These are phyloP conservation scores for Ophiostoma angusticollis DNA, from an alignment of 2,329 filamentous ascomycete genomes.

Conservation along the genomic window DNA sequence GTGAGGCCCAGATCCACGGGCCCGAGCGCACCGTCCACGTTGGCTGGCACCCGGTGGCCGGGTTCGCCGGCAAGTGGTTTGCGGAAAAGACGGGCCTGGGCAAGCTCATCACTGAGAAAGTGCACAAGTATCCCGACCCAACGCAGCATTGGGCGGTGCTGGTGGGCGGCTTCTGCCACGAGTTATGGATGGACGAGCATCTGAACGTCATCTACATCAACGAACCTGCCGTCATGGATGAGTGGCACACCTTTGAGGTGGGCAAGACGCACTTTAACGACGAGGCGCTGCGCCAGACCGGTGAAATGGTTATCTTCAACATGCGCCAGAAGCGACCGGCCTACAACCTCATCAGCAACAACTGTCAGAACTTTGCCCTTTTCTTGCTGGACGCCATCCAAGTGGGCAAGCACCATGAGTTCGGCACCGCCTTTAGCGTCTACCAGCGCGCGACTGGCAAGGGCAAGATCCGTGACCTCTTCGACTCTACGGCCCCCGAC, in stretches of 20 bases:
- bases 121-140: conserved; percentile 42
- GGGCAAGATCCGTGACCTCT: conserved; percentile 39
- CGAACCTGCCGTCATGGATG: conserved; percentile 28
- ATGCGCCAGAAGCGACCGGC: conserved; percentile 35
- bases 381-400: conserved; percentile 41
- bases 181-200: conserved; percentile 50
- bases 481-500: conserved; percentile 23
- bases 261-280: conserved; percentile 42
- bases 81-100: conserved; percentile 42
- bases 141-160: conserved; percentile 49
- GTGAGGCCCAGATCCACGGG: conserved; percentile 24
- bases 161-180: conserved; percentile 40
- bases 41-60: conserved; percentile 46
- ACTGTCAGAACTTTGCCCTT: conserved; percentile 45
- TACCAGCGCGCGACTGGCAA: conserved; percentile 37
- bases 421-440: conserved; percentile 40
- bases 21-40: conserved; percentile 34
- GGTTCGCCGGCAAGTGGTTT: conserved; percentile 44
- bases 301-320: conserved; percentile 38
- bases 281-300: conserved; percentile 35
- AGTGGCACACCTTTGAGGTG: conserved; percentile 39
- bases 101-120: conserved; percentile 41
- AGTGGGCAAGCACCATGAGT: conserved; percentile 34
- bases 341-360: conserved; percentile 48
- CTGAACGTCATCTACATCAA: conserved; percentile 46